phyloP scores from a whole-genome alignment of 2,329 filamentous ascomycete genomes.

The Huntiella bhutanensis region DNA sequence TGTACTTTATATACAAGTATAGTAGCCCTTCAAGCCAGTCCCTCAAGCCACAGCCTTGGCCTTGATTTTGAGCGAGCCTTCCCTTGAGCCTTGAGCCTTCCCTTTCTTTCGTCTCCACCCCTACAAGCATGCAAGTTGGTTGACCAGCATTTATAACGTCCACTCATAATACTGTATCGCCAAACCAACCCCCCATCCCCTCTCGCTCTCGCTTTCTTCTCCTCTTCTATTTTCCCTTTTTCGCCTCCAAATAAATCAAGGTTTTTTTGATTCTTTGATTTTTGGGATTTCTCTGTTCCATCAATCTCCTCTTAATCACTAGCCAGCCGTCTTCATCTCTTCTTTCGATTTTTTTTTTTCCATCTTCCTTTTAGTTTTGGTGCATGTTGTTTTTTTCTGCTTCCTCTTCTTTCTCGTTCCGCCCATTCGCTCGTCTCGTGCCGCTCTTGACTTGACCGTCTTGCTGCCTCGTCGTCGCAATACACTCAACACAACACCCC shows the following conservation, averaged over 20 bases:
- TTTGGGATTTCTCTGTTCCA: background rate
- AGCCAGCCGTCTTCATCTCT: no score
- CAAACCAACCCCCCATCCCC: background rate
- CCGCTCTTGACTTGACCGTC: background rate
- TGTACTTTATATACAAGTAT: background rate
- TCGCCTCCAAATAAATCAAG: background rate
- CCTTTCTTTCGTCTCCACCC: constrained; percentile 3
- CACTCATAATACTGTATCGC: background rate
- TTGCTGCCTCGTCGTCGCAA: background rate
- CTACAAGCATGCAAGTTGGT: background rate
- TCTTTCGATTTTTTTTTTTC: background rate
- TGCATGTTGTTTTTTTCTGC: background rate
- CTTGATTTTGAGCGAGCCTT: no score
- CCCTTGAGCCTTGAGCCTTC: background rate
- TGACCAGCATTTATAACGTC: background rate
- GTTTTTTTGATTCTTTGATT: background rate
- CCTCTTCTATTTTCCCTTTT: background rate
- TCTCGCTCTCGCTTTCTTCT: background rate
- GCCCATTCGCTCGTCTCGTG: background rate
- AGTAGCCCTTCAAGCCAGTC: background rate
- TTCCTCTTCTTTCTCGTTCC: background rate
- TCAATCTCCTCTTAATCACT: background rate
- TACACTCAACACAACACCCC: background rate
- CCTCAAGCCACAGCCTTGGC: constrained; percentile 1
- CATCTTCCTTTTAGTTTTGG: background rate